Conservation (phyloP, 106 monocot species). For the Dioscorea zingiberensis region DNA sequence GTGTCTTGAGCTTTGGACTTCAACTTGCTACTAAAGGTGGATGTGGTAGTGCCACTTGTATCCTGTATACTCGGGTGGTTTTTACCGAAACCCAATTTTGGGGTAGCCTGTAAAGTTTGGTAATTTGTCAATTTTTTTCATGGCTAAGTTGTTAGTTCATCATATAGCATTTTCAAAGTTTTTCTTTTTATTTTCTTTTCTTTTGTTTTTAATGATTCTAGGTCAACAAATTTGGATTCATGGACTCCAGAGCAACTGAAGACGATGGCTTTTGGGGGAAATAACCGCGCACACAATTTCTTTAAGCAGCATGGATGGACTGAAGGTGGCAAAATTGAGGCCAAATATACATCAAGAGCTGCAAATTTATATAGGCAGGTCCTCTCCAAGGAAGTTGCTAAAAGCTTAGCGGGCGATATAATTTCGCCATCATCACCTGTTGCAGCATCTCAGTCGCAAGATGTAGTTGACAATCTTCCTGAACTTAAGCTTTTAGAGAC, state of each 20-base stretch:
- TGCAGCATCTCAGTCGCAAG: slow-evolving; percentile 16
- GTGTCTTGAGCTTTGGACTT: too few species aligned
- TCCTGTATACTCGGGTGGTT: too few species aligned
- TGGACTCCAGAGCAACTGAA: slow-evolving; percentile 49
- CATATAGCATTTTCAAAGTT: too few species aligned
- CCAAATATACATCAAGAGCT: slow-evolving; percentile 48
- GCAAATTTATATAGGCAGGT: slow-evolving; percentile 43
- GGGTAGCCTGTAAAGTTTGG: too few species aligned
- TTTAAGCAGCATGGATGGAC: slow-evolving; percentile 59
- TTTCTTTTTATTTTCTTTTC: too few species aligned
- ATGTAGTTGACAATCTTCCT: slow-evolving; percentile 17
- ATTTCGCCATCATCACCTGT: slow-evolving; percentile 32
- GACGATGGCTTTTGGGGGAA: slow-evolving; percentile 47
- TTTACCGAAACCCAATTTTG: too few species aligned
- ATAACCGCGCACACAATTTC: slow-evolving; percentile 44
- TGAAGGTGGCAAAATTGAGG: slow-evolving; percentile 50
- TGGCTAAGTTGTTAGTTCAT: too few species aligned
- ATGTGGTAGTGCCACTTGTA: too few species aligned
- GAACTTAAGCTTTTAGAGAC: slow-evolving; percentile 28
- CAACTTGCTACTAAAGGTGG: too few species aligned
- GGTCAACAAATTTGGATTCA: slow-evolving; percentile 47
- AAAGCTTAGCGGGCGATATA: slow-evolving; percentile 30
- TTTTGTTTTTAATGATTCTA: not conserved
- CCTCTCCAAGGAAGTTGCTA: slow-evolving; percentile 45
- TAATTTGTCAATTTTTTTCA: too few species aligned